Evolutionary conservation across 495 filamentous ascomycete species (phyloP), one percentile per base, ranked within the genome.

Genomic region (Pyrenula aspistea): DNA sequence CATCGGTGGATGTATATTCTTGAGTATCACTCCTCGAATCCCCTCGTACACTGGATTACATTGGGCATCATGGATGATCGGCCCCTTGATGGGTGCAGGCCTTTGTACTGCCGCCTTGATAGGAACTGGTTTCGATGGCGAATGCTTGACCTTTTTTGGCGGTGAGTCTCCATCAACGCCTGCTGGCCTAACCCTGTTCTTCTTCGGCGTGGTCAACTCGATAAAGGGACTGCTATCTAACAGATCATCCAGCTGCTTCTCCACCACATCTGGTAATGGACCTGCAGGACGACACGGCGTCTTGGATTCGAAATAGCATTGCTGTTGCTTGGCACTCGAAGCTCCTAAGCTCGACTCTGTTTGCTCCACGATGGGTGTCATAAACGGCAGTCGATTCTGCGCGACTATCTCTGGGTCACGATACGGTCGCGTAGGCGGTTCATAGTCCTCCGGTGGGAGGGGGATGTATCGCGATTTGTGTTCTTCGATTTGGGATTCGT

Each of bases 301-400:
- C 64, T 91, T 94, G 22, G 79, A 73, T 62, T 73, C 77, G 66
- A 83, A 82, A 52, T 78, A 77, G 22, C 22, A 8, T 20, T 52
- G 50, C 69, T 77, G 71, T 61, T 80, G 74, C 53, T 82, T 68
- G 60, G 68, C 73, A 1, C 85, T 85, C 51, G 79, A 74, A 23
- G 85, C 72, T 22, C 82, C 84, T 21, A 95, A 66, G 0, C 89
- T 93, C 21, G 83, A 87, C 69, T 98, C 93, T 0, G 93, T 98
- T 61, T 86, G 86, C 67, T 98, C 93, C 4, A 92, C 89, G 58
- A 98, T 98, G 12, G 93, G 93, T 0, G 93, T 98, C 93, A 98
- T 98, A 68, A 96, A 96, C 36, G 91, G 93, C 8, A 96, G 75
- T 53, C 90, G 84, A 65, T 86, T 94, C 60, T 96, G 91, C 59